Conservation (phyloP, 2,329 filamentous ascomycete species). For the Ophiognomonia clavigignenti-juglandacearum region DNA sequence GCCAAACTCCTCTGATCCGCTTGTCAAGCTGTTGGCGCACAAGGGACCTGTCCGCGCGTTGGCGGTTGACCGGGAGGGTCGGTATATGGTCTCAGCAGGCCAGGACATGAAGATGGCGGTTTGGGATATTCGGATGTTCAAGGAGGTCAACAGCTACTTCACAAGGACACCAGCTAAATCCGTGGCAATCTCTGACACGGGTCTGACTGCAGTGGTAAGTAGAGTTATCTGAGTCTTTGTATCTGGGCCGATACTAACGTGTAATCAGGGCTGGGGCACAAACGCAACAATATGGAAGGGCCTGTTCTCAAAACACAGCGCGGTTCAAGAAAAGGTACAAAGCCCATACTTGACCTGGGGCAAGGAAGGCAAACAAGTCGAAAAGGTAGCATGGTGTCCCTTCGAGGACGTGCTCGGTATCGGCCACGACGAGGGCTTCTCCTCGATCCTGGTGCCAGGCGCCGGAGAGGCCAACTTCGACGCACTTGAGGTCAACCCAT, state of each 20-base stretch:
- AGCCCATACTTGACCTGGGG: slow-evolving; percentile 93
- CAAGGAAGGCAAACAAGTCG: slow-evolving; percentile 74
- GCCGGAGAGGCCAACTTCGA: slow-evolving; percentile 98
- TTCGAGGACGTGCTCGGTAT: slow-evolving; percentile 91
- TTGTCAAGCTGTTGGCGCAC: slow-evolving; percentile 90
- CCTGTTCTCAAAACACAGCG: slow-evolving; percentile 69
- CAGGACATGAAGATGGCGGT: slow-evolving; percentile 90
- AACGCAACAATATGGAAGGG: slow-evolving; percentile 87
- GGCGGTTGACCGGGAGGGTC: slow-evolving; percentile 81
- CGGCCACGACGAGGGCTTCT: slow-evolving; percentile 80
- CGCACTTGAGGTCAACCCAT: slow-evolving; percentile 88
- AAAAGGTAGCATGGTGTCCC: slow-evolving; percentile 85
- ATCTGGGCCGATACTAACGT: not conserved
- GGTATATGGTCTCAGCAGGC: slow-evolving; percentile 92
- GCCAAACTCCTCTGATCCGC: slow-evolving; percentile 77
- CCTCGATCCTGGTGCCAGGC: slow-evolving; percentile 83
- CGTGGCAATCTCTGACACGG: slow-evolving; percentile 82
- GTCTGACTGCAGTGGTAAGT: slow-evolving; percentile 67
- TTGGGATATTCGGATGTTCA: slow-evolving; percentile 94
- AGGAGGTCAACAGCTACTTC: slow-evolving; percentile 85
- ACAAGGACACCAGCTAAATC: slow-evolving; percentile 78
- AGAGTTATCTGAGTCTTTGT: not conserved
- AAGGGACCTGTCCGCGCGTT: slow-evolving; percentile 81
- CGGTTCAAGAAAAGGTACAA: slow-evolving; percentile 73
- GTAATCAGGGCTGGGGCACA: slow-evolving; percentile 68